A percentile compares a stretch with the other conserved stretches of the same genome.
Conservation (phyloP, 768 basidiomycete genomes). For the Clavulina sp. region DNA sequence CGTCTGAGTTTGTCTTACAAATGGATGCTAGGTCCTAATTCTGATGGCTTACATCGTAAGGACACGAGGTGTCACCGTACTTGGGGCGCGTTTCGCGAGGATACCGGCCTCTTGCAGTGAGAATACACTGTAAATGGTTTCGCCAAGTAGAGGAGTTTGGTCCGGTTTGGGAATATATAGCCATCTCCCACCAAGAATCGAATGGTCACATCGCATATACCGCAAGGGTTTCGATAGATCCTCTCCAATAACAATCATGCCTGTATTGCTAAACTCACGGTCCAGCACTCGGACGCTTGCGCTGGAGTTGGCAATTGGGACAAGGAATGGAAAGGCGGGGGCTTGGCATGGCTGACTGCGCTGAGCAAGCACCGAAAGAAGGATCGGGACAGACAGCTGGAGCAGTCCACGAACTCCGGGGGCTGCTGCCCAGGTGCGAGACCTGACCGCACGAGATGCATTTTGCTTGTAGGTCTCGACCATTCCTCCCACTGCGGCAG, state of each 20-base stretch:
- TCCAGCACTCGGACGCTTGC: slow-evolving; percentile 16
- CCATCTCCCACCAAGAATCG: slow-evolving; percentile 61
- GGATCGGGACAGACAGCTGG: not conserved
- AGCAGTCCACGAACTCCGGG: not conserved
- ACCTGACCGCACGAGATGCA: not conserved
- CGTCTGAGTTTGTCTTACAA: not conserved
- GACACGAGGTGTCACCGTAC: slow-evolving; percentile 11
- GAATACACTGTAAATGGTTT: slow-evolving; percentile 74
- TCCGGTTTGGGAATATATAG: slow-evolving; percentile 19
- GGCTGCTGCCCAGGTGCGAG: not conserved
- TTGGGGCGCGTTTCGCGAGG: slow-evolving; percentile 36
- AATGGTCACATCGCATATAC: slow-evolving; percentile 37
- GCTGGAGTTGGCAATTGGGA: slow-evolving; percentile 17
- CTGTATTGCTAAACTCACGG: slow-evolving; percentile 32
- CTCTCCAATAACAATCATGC: slow-evolving; percentile 47
- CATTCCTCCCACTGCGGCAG: not conserved
- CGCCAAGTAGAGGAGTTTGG: slow-evolving; percentile 34
- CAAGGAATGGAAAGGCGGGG: not conserved
- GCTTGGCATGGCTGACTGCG: not conserved
- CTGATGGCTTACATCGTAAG: not conserved
- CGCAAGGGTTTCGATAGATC: slow-evolving; percentile 29
- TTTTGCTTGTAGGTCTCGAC: not conserved
- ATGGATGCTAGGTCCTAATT: not conserved
- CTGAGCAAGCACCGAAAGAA: not conserved
- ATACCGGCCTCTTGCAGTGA: slow-evolving; percentile 73